These are phyloP conservation scores for Pouteria glomerata DNA, from an alignment of 148 eudicot genomes.

Conservation along the genomic window DNA sequence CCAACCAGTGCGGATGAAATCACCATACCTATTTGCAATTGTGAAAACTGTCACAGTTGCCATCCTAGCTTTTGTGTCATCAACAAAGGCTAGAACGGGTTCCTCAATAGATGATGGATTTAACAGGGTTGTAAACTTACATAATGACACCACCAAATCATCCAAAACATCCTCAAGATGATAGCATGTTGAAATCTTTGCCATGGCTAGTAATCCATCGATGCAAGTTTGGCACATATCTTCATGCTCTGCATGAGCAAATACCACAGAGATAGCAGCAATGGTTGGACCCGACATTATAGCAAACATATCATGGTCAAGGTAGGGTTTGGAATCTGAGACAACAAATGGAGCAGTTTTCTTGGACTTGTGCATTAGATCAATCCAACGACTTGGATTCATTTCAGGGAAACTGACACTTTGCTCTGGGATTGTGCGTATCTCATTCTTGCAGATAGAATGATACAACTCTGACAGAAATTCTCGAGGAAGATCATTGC, in stretches of 20 bases:
- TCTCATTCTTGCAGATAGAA: constrained; percentile 78
- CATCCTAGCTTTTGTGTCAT: constrained; percentile 80
- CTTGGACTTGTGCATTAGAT: constrained; percentile 69
- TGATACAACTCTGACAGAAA: constrained; percentile 67
- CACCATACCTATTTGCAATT: constrained; percentile 80
- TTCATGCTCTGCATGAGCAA: constrained; percentile 84
- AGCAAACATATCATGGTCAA: constrained; percentile 88
- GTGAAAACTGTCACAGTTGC: constrained; percentile 87
- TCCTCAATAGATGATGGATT: constrained; percentile 70
- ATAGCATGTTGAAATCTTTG: constrained; percentile 76
- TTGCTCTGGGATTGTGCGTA: constrained; percentile 78
- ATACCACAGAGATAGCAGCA: constrained; percentile 92
- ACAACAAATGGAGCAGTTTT: constrained; percentile 59
- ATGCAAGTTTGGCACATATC: constrained; percentile 84
- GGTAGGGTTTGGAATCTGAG: constrained; percentile 62
- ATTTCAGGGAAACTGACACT: constrained; percentile 56
- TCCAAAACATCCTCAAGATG: constrained; percentile 73
- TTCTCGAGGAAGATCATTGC: constrained; percentile 87
- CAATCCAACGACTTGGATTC: constrained; percentile 83
- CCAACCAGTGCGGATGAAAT: constrained; percentile 81
- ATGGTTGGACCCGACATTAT: constrained; percentile 89
- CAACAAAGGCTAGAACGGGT: constrained; percentile 76
- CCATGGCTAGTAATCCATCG: constrained; percentile 83
- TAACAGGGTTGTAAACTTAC: constrained; percentile 79
- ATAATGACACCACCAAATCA: constrained; percentile 87